Evolutionary conservation across 768 basidiomycete species (phyloP).

Genomic region (Rhodocollybia butyracea): DNA sequence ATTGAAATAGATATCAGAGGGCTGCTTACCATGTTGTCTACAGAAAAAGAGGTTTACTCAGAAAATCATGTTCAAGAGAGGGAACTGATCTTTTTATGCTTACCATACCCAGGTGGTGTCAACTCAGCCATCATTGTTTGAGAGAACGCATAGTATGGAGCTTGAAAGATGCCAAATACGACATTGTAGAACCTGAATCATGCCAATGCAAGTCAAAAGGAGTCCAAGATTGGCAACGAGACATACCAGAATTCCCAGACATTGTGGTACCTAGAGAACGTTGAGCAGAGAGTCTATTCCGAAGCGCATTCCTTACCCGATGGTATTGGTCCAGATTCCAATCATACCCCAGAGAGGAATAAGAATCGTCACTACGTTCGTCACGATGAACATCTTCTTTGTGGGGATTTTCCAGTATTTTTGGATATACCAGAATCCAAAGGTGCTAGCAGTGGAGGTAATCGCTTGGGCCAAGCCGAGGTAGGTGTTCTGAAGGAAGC

Average conservation of each 20-base stretch:
- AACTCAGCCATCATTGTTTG: conserved; percentile 91
- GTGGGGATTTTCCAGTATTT: conserved; percentile 74
- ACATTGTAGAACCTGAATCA: conserved; percentile 68
- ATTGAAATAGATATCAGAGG: not conserved
- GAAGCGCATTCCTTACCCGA: conserved; percentile 49
- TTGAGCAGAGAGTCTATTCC: not conserved
- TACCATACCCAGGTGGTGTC: conserved; percentile 81
- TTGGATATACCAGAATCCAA: conserved; percentile 85
- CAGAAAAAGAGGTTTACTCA: too few species aligned
- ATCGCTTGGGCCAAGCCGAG: conserved; percentile 73
- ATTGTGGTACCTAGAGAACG: conserved; percentile 61
- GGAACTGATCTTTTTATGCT: too few species aligned
- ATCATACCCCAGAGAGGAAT: conserved; percentile 88
- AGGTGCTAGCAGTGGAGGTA: conserved; percentile 48
- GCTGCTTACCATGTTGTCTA: conserved; percentile 66
- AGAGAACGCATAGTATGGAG: conserved; percentile 84
- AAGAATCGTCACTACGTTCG: conserved; percentile 71
- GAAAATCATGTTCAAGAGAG: too few species aligned
- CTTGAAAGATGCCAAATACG: conserved; percentile 78
- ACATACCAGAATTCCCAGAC: conserved; percentile 83
- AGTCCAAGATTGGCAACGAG: not conserved
- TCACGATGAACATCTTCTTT: conserved; percentile 80
- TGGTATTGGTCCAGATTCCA: conserved; percentile 73
- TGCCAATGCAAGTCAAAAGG: not conserved
- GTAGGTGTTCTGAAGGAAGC: conserved; percentile 79